Percentiles rank a stretch among this genome's conserved stretches.
These are phyloP conservation scores for Amanita subjunquillea DNA, from an alignment of 768 basidiomycete genomes.

Conservation along the genomic window DNA sequence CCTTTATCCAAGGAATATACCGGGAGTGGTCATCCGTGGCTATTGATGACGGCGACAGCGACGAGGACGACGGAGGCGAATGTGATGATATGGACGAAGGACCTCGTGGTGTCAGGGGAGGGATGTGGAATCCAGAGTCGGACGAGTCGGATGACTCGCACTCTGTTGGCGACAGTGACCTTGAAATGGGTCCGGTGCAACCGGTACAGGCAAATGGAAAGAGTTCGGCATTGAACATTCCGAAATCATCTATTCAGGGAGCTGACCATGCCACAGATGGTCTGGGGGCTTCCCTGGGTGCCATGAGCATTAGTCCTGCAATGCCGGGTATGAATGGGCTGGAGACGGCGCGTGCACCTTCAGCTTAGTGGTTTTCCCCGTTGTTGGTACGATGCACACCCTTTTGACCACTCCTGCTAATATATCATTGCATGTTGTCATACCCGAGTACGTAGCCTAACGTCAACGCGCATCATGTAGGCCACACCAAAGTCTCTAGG, in stretches of 20 bases:
- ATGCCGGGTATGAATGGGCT: neutral
- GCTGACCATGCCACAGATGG: slow-evolving; percentile 31
- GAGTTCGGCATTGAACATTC: slow-evolving; percentile 10
- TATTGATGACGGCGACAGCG: slow-evolving; percentile 63
- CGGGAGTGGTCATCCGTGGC: slow-evolving; percentile 85
- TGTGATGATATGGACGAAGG: slow-evolving; percentile 52
- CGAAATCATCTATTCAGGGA: neutral
- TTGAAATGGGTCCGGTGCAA: slow-evolving; percentile 10
- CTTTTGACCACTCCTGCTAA: neutral
- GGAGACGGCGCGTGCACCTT: neutral
- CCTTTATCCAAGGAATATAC: slow-evolving; percentile 77
- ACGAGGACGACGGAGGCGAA: slow-evolving; percentile 40
- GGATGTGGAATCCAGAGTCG: neutral
- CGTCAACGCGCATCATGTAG: neutral
- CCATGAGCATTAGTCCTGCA: slow-evolving; percentile 78
- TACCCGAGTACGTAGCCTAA: neutral
- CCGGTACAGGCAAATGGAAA: slow-evolving; percentile 13
- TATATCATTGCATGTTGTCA: neutral
- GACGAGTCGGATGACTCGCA: neutral
- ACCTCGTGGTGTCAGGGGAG: slow-evolving; percentile 31
- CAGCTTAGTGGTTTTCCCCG: neutral
- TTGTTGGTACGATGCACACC: neutral
- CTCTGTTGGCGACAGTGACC: neutral
- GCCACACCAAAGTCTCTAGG: neutral
- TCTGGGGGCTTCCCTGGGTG: slow-evolving; percentile 59